Evolutionary conservation across 1,284 basidiomycete species (phyloP), one percentile per base, ranked within the genome.

Genomic region (Fomitopsis palustris): DNA sequence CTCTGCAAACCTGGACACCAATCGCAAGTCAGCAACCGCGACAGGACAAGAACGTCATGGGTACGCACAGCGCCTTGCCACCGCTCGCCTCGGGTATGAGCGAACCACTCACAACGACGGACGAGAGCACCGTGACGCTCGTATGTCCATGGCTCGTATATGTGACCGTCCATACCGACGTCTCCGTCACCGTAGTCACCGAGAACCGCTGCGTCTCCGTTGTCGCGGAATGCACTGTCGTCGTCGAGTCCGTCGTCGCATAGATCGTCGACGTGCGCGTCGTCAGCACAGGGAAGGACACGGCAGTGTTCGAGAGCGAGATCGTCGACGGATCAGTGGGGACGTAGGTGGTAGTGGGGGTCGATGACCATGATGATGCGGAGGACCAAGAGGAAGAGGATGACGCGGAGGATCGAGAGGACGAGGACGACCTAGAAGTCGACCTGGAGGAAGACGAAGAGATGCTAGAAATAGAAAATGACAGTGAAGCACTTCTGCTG

Each of bases 41-140:
- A 9, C 16, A 45, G 56, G 27, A 56, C 25, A 43, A 25, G 5
- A 52, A 27, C 54, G 27, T 42, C 31, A 45, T 23, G 14, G 4
- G 2, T 10, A 59, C 65, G 31, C 53, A 69, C 68, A 62, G 38
- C 45, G 64, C 62, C 16, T 57, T 42, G 33, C 62, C 53, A 12
- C 33, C 29, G 3, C 14, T 41, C 5, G 19, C 31, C 37, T 67
- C 65, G 1, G 69, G 67, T 10, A 69, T 65, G 27, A 70, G 59
- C 19, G 67, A 69, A 25, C 68, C 68, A 5, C 68, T 66, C 5
- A 64, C 57, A 33, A 67, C 43, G 25, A 65, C 57, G 19, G 64
- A 62, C 2, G 68, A 68, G 19, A 37, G 58, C 21, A 65, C 66
- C 41, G 55, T 59, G 4, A 60, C 59, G 31, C 54, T 56, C n/a